phyloP scores from a whole-genome alignment of 352 stramenopile genomes.

The Globisporangium barbulae region DNA sequence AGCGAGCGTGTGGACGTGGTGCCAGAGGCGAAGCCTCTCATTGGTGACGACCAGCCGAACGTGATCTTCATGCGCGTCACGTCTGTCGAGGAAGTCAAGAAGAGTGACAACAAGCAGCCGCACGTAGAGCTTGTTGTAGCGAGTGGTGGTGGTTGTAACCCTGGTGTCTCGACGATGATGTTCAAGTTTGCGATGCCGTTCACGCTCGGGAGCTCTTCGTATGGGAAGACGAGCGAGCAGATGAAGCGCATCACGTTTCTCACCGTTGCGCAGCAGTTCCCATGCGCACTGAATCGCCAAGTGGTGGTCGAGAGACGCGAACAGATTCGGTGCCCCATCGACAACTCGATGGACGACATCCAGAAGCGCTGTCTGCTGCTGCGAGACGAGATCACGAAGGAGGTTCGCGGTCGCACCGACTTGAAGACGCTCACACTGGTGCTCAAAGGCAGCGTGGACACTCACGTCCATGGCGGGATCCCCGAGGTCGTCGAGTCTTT shows the following conservation, averaged over 20 bases:
- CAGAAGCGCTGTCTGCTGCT: slow-evolving; percentile 55
- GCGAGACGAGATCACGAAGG: slow-evolving; percentile 53
- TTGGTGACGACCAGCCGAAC: slow-evolving; percentile 41
- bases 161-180: not conserved
- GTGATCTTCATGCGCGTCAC: slow-evolving; percentile 61
- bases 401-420: slow-evolving; percentile 39
- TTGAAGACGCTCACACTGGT: slow-evolving; percentile 75
- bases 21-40: slow-evolving; percentile 44
- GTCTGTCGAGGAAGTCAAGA: slow-evolving; percentile 12
- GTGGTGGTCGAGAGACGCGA: slow-evolving; percentile 35
- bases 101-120: slow-evolving; percentile 4
- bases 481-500: slow-evolving; percentile 75
- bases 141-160: not conserved
- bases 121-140: not conserved
- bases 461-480: slow-evolving; percentile 69
- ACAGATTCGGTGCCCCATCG: slow-evolving; percentile 56
- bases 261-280: slow-evolving; percentile 39
- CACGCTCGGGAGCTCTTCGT: slow-evolving; percentile 34
- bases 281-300: slow-evolving; percentile 48
- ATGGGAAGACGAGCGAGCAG: slow-evolving; percentile 65
- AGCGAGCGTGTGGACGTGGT: slow-evolving; percentile 63
- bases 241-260: slow-evolving; percentile 68
- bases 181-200: slow-evolving; percentile 63
- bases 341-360: slow-evolving; percentile 79
- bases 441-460: slow-evolving; percentile 80